These are phyloP conservation scores for Camelina hispida DNA, from an alignment of 345 rosid species.

Conservation along the genomic window DNA sequence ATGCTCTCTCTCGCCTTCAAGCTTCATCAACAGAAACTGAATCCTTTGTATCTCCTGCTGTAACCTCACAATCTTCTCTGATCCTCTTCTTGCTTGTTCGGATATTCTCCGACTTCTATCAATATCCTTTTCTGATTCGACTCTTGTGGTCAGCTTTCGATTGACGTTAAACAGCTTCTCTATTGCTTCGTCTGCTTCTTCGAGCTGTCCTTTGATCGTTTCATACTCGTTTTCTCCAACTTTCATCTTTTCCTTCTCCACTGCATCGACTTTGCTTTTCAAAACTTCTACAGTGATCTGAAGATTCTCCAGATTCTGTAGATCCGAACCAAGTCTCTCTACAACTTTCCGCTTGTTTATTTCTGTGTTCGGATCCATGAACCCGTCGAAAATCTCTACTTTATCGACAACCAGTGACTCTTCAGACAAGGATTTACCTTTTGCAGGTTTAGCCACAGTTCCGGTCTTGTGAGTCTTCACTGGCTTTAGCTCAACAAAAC, in stretches of 20 bases:
- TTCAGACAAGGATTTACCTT: conserved; percentile 55
- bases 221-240: conserved; percentile 67
- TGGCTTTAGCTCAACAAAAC: conserved; percentile 61
- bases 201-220: conserved; percentile 76
- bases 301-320: conserved; percentile 80
- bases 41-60: conserved; percentile 91
- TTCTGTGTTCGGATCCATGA: conserved; percentile 55
- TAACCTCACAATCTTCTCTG: conserved; percentile 82
- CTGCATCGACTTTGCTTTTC: conserved; percentile 67
- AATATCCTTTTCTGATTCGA: conserved; percentile 53
- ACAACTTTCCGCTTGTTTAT: conserved; percentile 68
- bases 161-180: conserved; percentile 65
- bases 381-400: conserved; percentile 62
- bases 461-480: conserved; percentile 54
- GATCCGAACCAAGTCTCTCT: conserved; percentile 84
- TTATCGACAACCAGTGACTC: conserved; percentile 72
- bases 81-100: conserved; percentile 78
- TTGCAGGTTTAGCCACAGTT: conserved; percentile 22
- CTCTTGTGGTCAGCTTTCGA: conserved; percentile 57
- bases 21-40: conserved; percentile 73
- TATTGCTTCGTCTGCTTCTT: conserved; percentile 75
- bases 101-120: conserved; percentile 53
- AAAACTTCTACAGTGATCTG: conserved; percentile 81
- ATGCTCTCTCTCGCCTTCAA: conserved; percentile 67
- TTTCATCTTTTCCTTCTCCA: conserved; percentile 56